Conservation (phyloP, 1,284 basidiomycete genomes). For the Cryptococcus sp. region DNA sequence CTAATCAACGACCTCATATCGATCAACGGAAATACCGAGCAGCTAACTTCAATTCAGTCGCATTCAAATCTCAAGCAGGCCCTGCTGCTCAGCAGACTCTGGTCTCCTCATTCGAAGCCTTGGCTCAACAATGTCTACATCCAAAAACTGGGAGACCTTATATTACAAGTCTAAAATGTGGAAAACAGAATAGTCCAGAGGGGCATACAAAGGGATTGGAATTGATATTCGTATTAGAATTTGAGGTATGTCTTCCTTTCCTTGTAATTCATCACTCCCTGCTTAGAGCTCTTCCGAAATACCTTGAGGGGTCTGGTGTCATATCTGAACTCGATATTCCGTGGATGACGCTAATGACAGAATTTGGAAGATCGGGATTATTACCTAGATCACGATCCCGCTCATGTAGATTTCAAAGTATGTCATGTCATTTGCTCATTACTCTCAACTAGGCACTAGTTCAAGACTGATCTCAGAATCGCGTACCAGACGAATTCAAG, state of each 20-base stretch:
- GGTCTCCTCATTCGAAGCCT: conserved; percentile 20
- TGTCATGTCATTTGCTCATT: not conserved
- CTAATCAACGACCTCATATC: not conserved
- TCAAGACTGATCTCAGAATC: conserved; percentile 1
- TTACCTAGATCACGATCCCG: conserved; percentile 35
- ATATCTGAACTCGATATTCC: conserved; percentile 4
- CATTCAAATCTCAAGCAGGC: conserved; percentile 28
- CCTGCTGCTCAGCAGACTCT: conserved; percentile 13
- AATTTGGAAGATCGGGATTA: conserved; percentile 32
- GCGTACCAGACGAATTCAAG: conserved; percentile 12
- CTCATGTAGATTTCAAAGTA: conserved; percentile 39
- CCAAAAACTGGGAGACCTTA: conserved; percentile 21
- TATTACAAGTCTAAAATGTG: conserved; percentile 32
- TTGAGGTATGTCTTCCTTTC: conserved; percentile 21
- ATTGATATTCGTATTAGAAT: conserved; percentile 40
- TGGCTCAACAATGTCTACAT: conserved; percentile 22
- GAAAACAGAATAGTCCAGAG: conserved; percentile 36
- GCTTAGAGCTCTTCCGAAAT: not conserved
- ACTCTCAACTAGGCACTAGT: not conserved
- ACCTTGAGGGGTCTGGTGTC: not conserved
- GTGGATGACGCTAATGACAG: conserved; percentile 7
- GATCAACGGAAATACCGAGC: conserved; percentile 4
- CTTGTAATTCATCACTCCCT: not conserved
- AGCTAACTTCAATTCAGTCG: conserved; percentile 19
- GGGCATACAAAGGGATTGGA: conserved; percentile 31